phyloP scores from a whole-genome alignment of 495 filamentous ascomycete species.

The Penicillium turbatum region DNA sequence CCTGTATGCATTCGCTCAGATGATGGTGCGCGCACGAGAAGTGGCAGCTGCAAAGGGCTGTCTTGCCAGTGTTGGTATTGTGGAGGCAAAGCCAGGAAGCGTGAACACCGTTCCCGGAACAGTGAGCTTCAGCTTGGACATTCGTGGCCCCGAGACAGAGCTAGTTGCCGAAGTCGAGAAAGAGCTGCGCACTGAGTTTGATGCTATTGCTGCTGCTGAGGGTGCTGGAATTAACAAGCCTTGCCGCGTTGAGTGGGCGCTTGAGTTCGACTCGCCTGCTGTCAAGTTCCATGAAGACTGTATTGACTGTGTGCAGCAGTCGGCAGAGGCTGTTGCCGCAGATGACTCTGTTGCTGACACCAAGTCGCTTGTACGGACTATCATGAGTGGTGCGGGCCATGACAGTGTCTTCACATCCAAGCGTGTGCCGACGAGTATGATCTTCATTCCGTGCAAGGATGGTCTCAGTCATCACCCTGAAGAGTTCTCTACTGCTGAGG shows the following conservation, averaged over 20 bases:
- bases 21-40: conserved; percentile 64
- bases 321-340: conserved; percentile 51
- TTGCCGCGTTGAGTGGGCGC: conserved; percentile 53
- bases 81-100: conserved; percentile 60
- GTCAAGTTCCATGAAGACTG: conserved; percentile 67
- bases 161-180: conserved; percentile 54
- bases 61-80: conserved; percentile 67
- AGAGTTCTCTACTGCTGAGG: conserved; percentile 57
- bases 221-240: conserved; percentile 48
- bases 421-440: conserved; percentile 59
- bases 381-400: conserved; percentile 58
- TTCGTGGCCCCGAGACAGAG: conserved; percentile 58
- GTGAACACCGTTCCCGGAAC: conserved; percentile 72
- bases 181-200: conserved; percentile 52
- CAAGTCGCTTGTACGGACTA: conserved; percentile 41
- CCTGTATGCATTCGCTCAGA: conserved; percentile 60
- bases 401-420: conserved; percentile 61
- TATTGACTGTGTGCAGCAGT: conserved; percentile 59
- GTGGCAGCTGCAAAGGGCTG: conserved; percentile 52
- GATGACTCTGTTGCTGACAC: conserved; percentile 43
- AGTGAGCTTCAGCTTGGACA: conserved; percentile 68
- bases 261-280: conserved; percentile 62
- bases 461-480: conserved; percentile 62
- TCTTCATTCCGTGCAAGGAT: conserved; percentile 63
- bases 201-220: conserved; percentile 51